Percentiles rank a stretch among this genome's conserved stretches.
Evolutionary conservation across 1,284 basidiomycete species (phyloP).

Genomic region (Ustilago crameri): DNA sequence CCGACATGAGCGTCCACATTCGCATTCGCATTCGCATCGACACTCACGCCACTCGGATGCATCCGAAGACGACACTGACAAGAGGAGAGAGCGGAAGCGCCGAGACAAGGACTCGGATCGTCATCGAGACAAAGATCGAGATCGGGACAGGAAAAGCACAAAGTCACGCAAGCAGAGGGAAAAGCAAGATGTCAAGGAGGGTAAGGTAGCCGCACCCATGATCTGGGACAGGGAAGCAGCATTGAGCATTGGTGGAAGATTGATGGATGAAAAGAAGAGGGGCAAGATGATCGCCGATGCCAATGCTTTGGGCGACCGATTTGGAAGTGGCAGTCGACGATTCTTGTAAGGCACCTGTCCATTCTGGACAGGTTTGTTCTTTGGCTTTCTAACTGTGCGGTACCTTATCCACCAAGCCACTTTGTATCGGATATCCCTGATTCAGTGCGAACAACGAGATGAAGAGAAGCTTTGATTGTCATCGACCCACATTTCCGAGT

Average conservation of each 20-base stretch:
- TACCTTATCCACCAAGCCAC: too few species aligned
- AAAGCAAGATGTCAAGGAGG: constrained; percentile 36
- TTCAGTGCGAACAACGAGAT: too few species aligned
- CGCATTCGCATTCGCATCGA: constrained; percentile 7
- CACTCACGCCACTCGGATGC: constrained; percentile 11
- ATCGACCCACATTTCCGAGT: too few species aligned
- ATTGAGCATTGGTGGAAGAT: constrained; percentile 37
- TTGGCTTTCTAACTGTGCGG: too few species aligned
- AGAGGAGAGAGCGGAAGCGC: constrained; percentile 4
- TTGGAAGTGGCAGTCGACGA: constrained; percentile 42
- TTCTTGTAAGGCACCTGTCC: constrained; percentile 23
- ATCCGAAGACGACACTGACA: constrained; percentile 12
- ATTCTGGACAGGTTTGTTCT: too few species aligned
- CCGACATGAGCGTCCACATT: constrained; percentile 12
- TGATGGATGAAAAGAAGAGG: constrained; percentile 52
- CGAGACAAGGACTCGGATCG: constrained; percentile 15
- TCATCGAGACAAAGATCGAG: constrained; percentile 14
- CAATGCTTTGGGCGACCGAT: constrained; percentile 39
- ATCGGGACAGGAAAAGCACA: constrained; percentile 18
- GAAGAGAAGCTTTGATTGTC: too few species aligned
- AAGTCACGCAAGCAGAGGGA: constrained; percentile 39
- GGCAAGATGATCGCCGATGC: constrained; percentile 40
- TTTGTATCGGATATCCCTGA: too few species aligned
- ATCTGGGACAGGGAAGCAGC: constrained; percentile 56
- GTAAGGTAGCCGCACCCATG: constrained; percentile 35